Evolutionary conservation across 371 early-diverging fungal genomes (phyloP), one percentile per base, ranked within the genome.

Genomic region (Dentiscutata heterogama): DNA sequence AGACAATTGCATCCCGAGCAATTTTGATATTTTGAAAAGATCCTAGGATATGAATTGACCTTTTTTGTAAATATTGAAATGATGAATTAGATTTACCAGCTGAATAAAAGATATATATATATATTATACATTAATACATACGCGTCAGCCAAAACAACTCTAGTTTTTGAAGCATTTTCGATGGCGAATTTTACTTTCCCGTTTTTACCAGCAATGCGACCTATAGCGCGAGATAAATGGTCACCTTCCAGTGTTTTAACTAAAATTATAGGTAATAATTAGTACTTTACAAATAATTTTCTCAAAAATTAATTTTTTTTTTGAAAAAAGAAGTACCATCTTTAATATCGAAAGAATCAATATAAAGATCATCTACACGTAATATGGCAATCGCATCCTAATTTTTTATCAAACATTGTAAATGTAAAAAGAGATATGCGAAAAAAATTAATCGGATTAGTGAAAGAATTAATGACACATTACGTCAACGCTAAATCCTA

Each of bases 191-290:
- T 97, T 20, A 98, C 99, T 88, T 98, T 98, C 72, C 99, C 99
- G 84, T 99, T 96, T 88, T 97, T 96, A 78, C 99, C 99, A 56
- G 99, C 99, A 85, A 99, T 96, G 87, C 99, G 96, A 84, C 99
- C 99, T 85, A 99, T 96, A 29, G 99, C 99, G 83, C 99, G 94
- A 31, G 98, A 94, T 85, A 99, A 88, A 88, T 99, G 98, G 84
- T 98, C 97, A 71, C 98, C 97, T 74, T 94, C 94, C 65, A 99
- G 87, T 18, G 97, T 98, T 91, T 98, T 97, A 53, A 99, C 96
- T 86, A 78, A 27, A 27, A 29, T 31, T 56, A 20, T 6, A 65
- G 4, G 51, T 18, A 53, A 13, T 14, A 71, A 6, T 35, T 22
- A 77, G 35, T 29, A 46, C 8, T 29, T n/a, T 53, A 46, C 20